These are phyloP conservation scores for Noccaea bulbosa DNA, from an alignment of 345 rosid species.

Conservation along the genomic window DNA sequence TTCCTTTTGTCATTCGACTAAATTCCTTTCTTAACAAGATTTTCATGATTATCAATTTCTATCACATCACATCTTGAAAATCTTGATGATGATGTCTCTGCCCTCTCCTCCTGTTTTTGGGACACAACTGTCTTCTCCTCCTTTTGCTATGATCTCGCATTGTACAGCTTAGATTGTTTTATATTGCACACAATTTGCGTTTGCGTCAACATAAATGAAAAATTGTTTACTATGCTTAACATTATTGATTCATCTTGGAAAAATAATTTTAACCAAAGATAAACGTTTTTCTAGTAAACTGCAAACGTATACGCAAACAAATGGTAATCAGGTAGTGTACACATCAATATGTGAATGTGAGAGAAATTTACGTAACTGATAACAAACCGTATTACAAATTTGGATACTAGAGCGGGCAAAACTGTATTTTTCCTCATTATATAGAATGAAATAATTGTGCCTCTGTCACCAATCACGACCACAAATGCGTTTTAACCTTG, in stretches of 20 bases:
- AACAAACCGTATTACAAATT: neutral
- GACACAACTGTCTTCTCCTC: slow-evolving; percentile 6
- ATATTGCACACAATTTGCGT: neutral
- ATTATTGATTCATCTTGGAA: neutral
- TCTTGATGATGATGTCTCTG: slow-evolving; percentile 30
- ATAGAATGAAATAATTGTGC: too few relatives aligned
- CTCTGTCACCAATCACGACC: neutral
- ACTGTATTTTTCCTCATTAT: neutral
- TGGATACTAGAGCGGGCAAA: neutral
- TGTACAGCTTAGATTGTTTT: neutral
- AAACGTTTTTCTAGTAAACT: too few relatives aligned
- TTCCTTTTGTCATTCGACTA: slow-evolving; percentile 41
- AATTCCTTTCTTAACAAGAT: slow-evolving; percentile 25
- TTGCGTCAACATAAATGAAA: neutral
- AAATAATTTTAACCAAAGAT: neutral
- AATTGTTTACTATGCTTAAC: neutral
- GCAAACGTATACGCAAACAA: neutral
- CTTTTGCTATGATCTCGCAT: slow-evolving; percentile 1
- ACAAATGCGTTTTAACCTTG: slow-evolving; percentile 8
- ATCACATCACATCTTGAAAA: slow-evolving; percentile 31
- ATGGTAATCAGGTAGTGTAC: too few relatives aligned
- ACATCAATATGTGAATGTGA: too few relatives aligned
- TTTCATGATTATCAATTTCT: slow-evolving; percentile 28
- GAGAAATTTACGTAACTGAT: neutral
- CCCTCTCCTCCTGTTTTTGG: neutral